Evolutionary conservation across 495 filamentous ascomycete genomes (phyloP).

Genomic region (Polyplosphaeria fusca): DNA sequence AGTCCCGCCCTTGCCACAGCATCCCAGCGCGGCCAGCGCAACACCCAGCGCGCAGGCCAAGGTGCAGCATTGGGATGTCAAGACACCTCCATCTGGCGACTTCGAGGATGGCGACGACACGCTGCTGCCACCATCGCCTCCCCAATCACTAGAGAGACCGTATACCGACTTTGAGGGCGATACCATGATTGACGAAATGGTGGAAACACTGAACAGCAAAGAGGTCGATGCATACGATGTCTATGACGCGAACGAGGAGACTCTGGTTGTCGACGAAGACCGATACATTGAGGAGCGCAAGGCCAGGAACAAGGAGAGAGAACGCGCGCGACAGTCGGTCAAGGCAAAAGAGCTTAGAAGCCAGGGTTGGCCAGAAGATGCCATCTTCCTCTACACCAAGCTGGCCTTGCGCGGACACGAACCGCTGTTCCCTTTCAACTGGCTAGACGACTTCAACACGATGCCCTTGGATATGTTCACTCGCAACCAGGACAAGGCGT

Average conservation of each 20-base stretch:
- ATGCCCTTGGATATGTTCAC: constrained; percentile 59
- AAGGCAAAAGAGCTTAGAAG: constrained; percentile 31
- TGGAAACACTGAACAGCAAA: background rate
- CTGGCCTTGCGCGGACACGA: constrained; percentile 59
- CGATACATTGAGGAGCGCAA: constrained; percentile 28
- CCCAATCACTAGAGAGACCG: constrained; percentile 15
- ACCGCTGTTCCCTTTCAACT: constrained; percentile 53
- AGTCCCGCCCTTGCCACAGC: background rate
- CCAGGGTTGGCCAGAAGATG: constrained; percentile 49
- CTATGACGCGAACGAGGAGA: constrained; percentile 34
- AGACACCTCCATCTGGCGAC: constrained; percentile 5
- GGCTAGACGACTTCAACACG: constrained; percentile 59
- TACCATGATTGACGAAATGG: constrained; percentile 24
- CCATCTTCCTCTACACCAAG: constrained; percentile 54
- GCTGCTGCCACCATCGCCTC: constrained; percentile 12
- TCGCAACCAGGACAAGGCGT: constrained; percentile 36
- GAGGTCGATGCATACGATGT: constrained; percentile 20
- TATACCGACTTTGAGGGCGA: constrained; percentile 35
- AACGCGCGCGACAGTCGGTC: constrained; percentile 29
- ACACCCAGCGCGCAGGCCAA: constrained; percentile 16
- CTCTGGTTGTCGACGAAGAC: constrained; percentile 33
- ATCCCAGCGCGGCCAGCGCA: background rate
- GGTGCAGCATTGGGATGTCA: constrained; percentile 26
- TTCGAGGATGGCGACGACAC: constrained; percentile 1
- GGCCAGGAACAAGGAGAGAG: constrained; percentile 32